These are phyloP conservation scores for Lasiosphaeris hirsuta DNA, from an alignment of 495 filamentous ascomycete species.

Conservation along the genomic window DNA sequence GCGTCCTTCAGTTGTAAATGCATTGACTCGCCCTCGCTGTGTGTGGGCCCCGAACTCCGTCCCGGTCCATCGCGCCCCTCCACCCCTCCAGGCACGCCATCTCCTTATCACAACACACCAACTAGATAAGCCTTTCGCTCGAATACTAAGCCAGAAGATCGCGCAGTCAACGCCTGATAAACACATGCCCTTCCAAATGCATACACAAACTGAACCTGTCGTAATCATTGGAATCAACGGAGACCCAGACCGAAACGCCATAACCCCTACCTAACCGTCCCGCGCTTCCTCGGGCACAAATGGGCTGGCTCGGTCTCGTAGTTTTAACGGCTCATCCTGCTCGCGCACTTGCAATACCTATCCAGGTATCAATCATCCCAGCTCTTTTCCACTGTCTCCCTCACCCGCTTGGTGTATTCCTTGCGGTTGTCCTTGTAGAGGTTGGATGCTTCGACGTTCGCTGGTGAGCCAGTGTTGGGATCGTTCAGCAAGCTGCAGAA, in stretches of 20 bases:
- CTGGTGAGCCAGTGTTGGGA: conserved; percentile 94
- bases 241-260: conserved; percentile 1
- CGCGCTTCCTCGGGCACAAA: too few relatives aligned
- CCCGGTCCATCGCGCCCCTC: background rate
- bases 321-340: background rate
- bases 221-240: too few relatives aligned
- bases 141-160: background rate
- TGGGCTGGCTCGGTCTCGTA: background rate
- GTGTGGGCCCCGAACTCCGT: conserved; percentile 8
- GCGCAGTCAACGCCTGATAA: conserved; percentile 5
- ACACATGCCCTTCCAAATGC: conserved; percentile 4
- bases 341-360: background rate
- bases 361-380: conserved; percentile 73
- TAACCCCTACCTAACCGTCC: background rate
- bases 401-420: conserved; percentile 91
- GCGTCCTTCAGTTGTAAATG: background rate
- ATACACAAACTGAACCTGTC: conserved; percentile 3
- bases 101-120: conserved; percentile 1
- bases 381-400: conserved; percentile 98
- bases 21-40: conserved; percentile 13
- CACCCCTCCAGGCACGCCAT: conserved; percentile 5
- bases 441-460: conserved; percentile 97
- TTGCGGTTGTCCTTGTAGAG: conserved; percentile 97
- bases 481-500: conserved; percentile 83
- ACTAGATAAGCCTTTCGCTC: background rate